Evolutionary conservation across 805 yeast genomes (phyloP).

Genomic region (Candida berthetii): DNA sequence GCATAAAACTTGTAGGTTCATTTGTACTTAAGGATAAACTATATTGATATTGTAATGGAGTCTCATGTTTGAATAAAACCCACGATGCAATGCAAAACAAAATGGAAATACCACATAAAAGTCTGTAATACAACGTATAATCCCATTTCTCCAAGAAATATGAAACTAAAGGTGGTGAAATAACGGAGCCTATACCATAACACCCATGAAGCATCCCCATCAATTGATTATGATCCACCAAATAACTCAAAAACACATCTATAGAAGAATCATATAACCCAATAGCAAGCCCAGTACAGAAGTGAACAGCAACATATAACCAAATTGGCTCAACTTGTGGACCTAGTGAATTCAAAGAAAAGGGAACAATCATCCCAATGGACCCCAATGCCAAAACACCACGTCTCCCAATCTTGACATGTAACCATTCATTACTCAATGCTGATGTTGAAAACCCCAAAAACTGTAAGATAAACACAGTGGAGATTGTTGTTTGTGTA

Average conservation of each 20-base stretch:
- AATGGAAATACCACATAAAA: not conserved
- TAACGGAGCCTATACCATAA: conserved; percentile 69
- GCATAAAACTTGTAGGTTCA: conserved; percentile 1
- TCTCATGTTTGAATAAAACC: conserved; percentile 42
- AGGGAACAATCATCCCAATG: conserved; percentile 29
- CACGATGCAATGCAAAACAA: conserved; percentile 13
- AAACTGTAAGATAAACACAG: conserved; percentile 45
- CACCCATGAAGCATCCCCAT: conserved; percentile 61
- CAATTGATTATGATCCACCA: conserved; percentile 48
- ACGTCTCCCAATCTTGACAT: conserved; percentile 37
- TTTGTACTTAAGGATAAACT: conserved; percentile 2
- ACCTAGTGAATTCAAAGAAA: conserved; percentile 25
- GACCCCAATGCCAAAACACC: conserved; percentile 36
- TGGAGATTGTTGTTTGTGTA: conserved; percentile 40
- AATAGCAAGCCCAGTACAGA: conserved; percentile 44
- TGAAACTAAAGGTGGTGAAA: conserved; percentile 62
- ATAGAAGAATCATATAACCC: conserved; percentile 53
- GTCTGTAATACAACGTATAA: not conserved
- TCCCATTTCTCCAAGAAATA: conserved; percentile 20
- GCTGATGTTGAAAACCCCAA: conserved; percentile 53
- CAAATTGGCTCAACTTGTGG: conserved; percentile 27
- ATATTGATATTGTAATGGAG: conserved; percentile 25
- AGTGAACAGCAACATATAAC: conserved; percentile 34
- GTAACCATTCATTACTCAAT: conserved; percentile 35
- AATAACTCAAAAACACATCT: conserved; percentile 40